Base-by-base conservation (phyloP, 345 rosid genomes). In the Eucalyptus fibrosa region DNA sequence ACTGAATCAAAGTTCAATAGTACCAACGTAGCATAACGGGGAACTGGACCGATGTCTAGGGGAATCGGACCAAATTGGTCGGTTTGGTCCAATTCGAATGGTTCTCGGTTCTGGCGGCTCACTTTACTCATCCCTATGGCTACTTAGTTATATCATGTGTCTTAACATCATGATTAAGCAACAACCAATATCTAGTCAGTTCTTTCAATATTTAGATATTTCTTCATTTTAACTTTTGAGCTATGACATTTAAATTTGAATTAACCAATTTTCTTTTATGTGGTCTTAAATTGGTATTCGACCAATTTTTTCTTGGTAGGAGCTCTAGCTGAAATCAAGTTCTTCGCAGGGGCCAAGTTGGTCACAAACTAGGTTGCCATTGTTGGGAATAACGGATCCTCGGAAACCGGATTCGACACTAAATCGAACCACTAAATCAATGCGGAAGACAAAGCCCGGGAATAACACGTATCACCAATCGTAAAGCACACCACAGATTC, bases 1-100 rank as follows among this genome's bases (percentile, higher is more conserved):
- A 51, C 4, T 2, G 2, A 0, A 18, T 0, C 0, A 2, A 51
- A 51, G 56, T 51, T 51, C 56, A 19, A 7, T 53, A 0, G 56
- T 53, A 7, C 5, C 24, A 53, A 19, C 8, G 7, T 53, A 53
- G 56, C 56, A 53, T 53, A 19, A 53, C 0, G 0, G 24, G 21
- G 10, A 53, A 53, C 23, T 0, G 0, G 56, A 53, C 4, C 5
- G 56, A 19, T 53, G 56, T 19, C 24, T 19, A 1, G 24, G 2
- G 24, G 5, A 53, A 53, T 53, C 0, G 10, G 24, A 53, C 10
- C 56, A 53, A 53, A 53, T 0, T 19, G 0, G 56, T 53, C 2
- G 5, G 24, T 19, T 53, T 0, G 0, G 0, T 19, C 56, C 10
- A 53, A 53, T 53, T 53, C 4, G 10, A 5, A 0, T 53, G 56